Conservation (phyloP, 345 rosid genomes). For the Clarkia xantiana region DNA sequence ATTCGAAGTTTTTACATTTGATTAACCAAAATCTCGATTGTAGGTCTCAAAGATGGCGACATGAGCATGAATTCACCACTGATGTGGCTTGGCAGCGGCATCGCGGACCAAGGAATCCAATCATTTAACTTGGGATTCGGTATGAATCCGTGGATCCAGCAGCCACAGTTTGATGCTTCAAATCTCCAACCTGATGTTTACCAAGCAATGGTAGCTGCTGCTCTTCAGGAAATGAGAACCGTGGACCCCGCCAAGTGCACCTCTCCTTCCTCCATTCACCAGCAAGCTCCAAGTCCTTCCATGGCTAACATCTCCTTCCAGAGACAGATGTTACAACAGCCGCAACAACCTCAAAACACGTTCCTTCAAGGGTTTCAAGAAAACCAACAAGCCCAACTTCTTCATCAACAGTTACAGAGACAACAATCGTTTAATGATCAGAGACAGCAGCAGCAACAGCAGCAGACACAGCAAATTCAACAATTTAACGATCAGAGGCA, state of each 20-base stretch:
- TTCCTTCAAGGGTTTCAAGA: slow-evolving; percentile 19
- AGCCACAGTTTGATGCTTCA: slow-evolving; percentile 23
- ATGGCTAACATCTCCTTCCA: slow-evolving; percentile 16
- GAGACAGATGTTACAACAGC: slow-evolving; percentile 24
- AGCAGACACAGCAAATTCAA: slow-evolving; percentile 17
- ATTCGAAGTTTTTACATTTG: neutral
- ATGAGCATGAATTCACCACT: slow-evolving; percentile 24
- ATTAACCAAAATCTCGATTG: neutral
- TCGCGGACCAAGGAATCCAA: slow-evolving; percentile 28
- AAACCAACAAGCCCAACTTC: slow-evolving; percentile 26
- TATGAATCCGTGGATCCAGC: slow-evolving; percentile 23
- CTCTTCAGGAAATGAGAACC: slow-evolving; percentile 30
- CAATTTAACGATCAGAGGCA: slow-evolving; percentile 17
- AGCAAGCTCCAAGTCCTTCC: slow-evolving; percentile 14
- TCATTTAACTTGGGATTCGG: slow-evolving; percentile 29
- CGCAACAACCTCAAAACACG: slow-evolving; percentile 17
- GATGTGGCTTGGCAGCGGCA: slow-evolving; percentile 34
- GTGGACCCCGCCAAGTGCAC: slow-evolving; percentile 25
- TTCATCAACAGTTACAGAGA: slow-evolving; percentile 22
- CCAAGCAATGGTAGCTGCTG: slow-evolving; percentile 40
- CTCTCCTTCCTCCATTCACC: slow-evolving; percentile 17
- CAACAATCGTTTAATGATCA: slow-evolving; percentile 18
- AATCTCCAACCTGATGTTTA: slow-evolving; percentile 27
- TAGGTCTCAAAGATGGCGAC: slow-evolving; percentile 25
- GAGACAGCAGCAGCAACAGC: slow-evolving; percentile 16